A percentile compares a stretch with the other conserved stretches of the same genome.
Evolutionary conservation across 768 basidiomycete species (phyloP).

Genomic region (Goffeauzyma gilvescens): DNA sequence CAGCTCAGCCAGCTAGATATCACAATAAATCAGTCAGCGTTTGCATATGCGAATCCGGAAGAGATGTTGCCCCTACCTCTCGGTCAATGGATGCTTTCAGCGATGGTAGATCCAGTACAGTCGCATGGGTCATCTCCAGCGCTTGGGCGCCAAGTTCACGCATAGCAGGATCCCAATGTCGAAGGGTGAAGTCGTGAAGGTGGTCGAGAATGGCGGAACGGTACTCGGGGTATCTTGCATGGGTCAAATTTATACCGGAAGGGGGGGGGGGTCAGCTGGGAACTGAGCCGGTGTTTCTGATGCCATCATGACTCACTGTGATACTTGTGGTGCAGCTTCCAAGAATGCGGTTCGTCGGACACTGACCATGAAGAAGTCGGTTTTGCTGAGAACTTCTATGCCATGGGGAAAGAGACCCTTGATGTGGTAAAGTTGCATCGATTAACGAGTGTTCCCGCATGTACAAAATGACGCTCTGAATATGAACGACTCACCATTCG

Average conservation of each 20-base stretch:
- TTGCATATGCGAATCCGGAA: too few relatives aligned
- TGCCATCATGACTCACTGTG: slow-evolving; percentile 39
- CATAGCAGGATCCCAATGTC: slow-evolving; percentile 79
- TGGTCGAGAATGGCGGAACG: slow-evolving; percentile 50
- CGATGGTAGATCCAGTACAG: too few relatives aligned
- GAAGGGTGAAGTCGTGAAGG: slow-evolving; percentile 49
- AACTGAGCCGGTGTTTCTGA: not conserved
- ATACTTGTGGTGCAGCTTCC: slow-evolving; percentile 66
- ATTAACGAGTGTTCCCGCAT: not conserved
- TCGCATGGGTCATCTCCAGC: slow-evolving; percentile 48
- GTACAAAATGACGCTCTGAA: not conserved
- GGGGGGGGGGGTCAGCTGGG: not conserved
- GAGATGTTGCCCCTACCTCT: too few relatives aligned
- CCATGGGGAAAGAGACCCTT: slow-evolving; percentile 83
- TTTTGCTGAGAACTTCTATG: slow-evolving; percentile 74
- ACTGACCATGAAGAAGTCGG: slow-evolving; percentile 89
- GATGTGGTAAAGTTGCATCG: not conserved
- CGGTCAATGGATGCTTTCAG: too few relatives aligned
- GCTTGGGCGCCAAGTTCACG: slow-evolving; percentile 59
- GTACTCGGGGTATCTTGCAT: slow-evolving; percentile 56
- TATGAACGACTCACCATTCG: slow-evolving; percentile 54
- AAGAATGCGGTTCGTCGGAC: slow-evolving; percentile 65
- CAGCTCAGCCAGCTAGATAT: slow-evolving; percentile 35
- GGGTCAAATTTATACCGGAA: not conserved
- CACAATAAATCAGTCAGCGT: too few relatives aligned